Conservation (phyloP, 2,329 filamentous ascomycete genomes). For the Epichloe gansuensis region DNA sequence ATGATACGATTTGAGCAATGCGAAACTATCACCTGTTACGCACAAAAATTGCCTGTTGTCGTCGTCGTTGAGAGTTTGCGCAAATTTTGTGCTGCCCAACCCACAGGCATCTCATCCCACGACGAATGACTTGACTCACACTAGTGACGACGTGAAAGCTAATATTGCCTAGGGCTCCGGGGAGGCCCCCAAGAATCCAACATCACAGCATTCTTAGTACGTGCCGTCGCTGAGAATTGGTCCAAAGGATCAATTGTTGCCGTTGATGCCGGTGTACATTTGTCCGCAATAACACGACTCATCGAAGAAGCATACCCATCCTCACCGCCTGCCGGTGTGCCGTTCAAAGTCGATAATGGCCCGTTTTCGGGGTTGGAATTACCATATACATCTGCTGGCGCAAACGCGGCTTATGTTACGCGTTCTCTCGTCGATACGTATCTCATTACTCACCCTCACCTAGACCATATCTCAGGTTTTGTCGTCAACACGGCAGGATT, state of each 20-base stretch:
- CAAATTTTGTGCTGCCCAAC: not conserved
- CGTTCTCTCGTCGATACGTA: slow-evolving; percentile 73
- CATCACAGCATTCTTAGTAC: slow-evolving; percentile 78
- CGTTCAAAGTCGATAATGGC: slow-evolving; percentile 49
- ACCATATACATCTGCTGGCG: slow-evolving; percentile 50
- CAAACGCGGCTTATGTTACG: slow-evolving; percentile 74
- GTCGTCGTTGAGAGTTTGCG: no score
- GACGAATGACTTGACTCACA: not conserved
- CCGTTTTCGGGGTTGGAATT: slow-evolving; percentile 73
- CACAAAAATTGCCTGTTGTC: not conserved
- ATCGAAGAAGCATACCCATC: slow-evolving; percentile 45
- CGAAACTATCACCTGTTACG: not conserved
- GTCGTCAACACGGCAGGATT: slow-evolving; percentile 87
- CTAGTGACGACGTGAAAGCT: not conserved
- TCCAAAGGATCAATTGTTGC: slow-evolving; percentile 70
- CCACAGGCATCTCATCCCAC: not conserved
- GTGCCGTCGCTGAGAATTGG: slow-evolving; percentile 71
- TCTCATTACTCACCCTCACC: slow-evolving; percentile 91
- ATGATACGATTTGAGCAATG: not conserved
- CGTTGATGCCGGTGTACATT: slow-evolving; percentile 87
- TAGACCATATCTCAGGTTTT: slow-evolving; percentile 86
- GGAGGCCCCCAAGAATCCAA: slow-evolving; percentile 86
- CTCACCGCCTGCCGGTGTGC: slow-evolving; percentile 18
- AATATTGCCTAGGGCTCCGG: slow-evolving; percentile 56
- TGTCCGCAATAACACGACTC: slow-evolving; percentile 73